A percentile compares a stretch with the other conserved stretches of the same genome.
Evolutionary conservation across 169 alveolate species (phyloP).

Genomic region (Cryptosporidium muris): DNA sequence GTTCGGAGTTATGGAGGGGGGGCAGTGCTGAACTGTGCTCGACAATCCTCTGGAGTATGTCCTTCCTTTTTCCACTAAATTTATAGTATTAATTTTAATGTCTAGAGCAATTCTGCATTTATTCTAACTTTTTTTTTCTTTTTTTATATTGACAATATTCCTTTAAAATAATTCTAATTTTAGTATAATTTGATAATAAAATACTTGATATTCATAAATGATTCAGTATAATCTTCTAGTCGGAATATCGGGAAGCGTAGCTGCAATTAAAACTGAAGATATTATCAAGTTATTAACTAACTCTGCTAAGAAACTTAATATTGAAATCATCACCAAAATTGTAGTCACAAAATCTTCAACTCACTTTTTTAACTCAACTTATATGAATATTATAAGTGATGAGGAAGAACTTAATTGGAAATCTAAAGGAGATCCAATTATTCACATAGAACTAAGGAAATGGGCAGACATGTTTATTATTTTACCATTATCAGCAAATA

Average conservation of each 20-base stretch:
- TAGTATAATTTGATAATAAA: too few relatives aligned
- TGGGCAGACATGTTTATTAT: conserved; percentile 90
- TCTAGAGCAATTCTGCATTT: too few relatives aligned
- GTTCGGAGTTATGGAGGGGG: too few relatives aligned
- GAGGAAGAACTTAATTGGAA: conserved; percentile 85
- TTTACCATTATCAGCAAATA: conserved; percentile 94
- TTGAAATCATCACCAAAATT: conserved; percentile 73
- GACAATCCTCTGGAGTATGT: too few relatives aligned
- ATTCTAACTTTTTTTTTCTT: too few relatives aligned
- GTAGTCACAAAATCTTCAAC: conserved; percentile 76
- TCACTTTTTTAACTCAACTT: conserved; percentile 71
- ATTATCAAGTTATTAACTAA: conserved; percentile 73
- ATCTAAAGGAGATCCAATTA: conserved; percentile 78
- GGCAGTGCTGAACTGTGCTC: too few relatives aligned
- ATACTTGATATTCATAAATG: too few relatives aligned
- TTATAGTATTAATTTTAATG: too few relatives aligned
- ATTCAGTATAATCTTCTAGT: conserved; percentile 73
- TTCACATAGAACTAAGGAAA: conserved; percentile 84
- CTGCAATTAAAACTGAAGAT: conserved; percentile 84
- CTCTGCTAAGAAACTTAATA: conserved; percentile 28
- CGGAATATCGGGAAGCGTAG: conserved; percentile 89
- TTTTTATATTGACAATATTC: too few relatives aligned
- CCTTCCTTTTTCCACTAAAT: too few relatives aligned
- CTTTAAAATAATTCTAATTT: too few relatives aligned
- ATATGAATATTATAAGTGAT: conserved; percentile 29